phyloP scores from a whole-genome alignment of 23 red algal species.

The Cyanidiococcus yangmingshanensis region DNA sequence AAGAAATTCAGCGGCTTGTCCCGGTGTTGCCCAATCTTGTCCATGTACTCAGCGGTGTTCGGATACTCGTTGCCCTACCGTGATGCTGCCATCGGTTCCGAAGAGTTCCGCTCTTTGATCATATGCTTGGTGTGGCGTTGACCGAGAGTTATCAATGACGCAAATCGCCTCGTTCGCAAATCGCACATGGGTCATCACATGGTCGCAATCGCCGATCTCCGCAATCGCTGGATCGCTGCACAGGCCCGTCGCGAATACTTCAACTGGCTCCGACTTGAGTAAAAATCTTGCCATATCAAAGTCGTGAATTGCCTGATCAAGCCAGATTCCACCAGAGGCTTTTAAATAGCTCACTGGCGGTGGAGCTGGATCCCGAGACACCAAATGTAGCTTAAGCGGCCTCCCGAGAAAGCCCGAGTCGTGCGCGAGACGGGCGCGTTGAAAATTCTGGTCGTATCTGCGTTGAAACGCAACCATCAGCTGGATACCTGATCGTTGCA shows the following conservation, averaged over 20 bases:
- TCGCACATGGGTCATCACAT: constrained; percentile 37
- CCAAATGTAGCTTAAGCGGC: constrained; percentile 69
- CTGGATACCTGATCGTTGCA: constrained; percentile 27
- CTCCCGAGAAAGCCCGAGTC: constrained; percentile 51
- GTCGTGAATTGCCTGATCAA: constrained; percentile 88
- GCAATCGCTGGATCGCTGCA: constrained; percentile 57
- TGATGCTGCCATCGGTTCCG: constrained; percentile 48
- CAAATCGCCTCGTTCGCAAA: constrained; percentile 86
- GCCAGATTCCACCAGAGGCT: constrained; percentile 80
- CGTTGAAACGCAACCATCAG: constrained; percentile 87
- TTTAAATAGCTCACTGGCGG: constrained; percentile 92
- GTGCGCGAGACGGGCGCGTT: constrained; percentile 37
- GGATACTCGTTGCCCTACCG: constrained; percentile 60
- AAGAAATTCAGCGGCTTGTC: constrained; percentile 85
- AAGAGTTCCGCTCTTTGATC: constrained; percentile 84
- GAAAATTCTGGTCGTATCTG: constrained; percentile 79
- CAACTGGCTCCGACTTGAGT: constrained; percentile 47
- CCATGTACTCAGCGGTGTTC: constrained; percentile 52
- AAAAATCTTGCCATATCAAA: constrained; percentile 97
- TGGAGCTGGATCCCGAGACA: constrained; percentile 79
- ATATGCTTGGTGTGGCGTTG: constrained; percentile 55
- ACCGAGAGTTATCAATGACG: constrained; percentile 66
- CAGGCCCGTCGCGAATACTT: constrained; percentile 53
- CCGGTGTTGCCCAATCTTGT: constrained; percentile 25
- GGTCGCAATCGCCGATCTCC: constrained; percentile 56